These are phyloP conservation scores for Peronosclerospora sorghi DNA, from an alignment of 352 stramenopile species.

Conservation along the genomic window DNA sequence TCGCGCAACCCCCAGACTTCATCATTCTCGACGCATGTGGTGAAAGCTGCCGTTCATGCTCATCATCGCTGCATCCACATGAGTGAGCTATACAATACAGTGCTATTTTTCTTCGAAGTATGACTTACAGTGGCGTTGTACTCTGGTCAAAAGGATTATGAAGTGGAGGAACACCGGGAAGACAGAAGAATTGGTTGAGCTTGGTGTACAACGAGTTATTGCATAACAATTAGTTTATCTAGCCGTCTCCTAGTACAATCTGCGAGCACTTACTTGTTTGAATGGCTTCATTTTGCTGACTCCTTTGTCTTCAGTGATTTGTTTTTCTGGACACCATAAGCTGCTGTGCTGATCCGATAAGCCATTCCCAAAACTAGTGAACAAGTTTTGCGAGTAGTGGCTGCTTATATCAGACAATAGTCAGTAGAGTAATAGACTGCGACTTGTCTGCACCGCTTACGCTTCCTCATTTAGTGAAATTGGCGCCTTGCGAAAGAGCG, in stretches of 20 bases:
- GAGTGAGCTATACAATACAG: not conserved
- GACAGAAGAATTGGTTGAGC: slow-evolving; percentile 16
- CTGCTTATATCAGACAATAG: slow-evolving; percentile 6
- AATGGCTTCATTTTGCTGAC: slow-evolving; percentile 9
- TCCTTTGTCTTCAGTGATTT: slow-evolving; percentile 2
- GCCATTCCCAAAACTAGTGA: slow-evolving; percentile 18
- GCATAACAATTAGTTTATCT: slow-evolving; percentile 1
- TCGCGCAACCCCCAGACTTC: slow-evolving; percentile 1
- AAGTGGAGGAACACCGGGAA: slow-evolving; percentile 4
- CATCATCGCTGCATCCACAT: slow-evolving; percentile 1
- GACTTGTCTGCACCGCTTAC: slow-evolving; percentile 12
- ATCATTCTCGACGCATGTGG: not conserved
- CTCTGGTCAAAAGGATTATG: not conserved
- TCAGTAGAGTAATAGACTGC: not conserved
- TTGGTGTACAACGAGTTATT: not conserved
- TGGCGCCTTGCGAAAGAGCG: slow-evolving; percentile 24
- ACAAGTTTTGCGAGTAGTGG: slow-evolving; percentile 16
- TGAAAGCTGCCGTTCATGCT: slow-evolving; percentile 1
- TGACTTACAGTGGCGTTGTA: slow-evolving; percentile 7
- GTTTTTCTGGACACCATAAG: slow-evolving; percentile 18
- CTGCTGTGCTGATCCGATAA: slow-evolving; percentile 15
- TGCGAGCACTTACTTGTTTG: slow-evolving; percentile 10
- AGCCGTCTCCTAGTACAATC: not conserved
- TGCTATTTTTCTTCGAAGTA: not conserved
- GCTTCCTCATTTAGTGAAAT: slow-evolving; percentile 22